Conservation (phyloP, 2,329 filamentous ascomycete genomes). For the Dactylellina leptospora region DNA sequence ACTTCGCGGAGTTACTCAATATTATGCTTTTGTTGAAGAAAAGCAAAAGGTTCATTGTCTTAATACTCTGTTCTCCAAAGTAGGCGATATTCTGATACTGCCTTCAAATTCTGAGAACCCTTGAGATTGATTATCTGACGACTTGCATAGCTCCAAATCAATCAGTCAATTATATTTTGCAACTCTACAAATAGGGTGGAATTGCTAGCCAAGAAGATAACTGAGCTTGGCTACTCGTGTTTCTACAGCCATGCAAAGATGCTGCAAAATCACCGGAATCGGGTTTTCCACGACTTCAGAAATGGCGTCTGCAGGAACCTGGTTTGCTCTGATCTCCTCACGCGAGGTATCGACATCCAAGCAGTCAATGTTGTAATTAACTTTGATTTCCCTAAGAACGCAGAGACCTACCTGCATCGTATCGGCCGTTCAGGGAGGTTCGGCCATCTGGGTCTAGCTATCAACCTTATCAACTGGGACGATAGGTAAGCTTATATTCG, state of each 20-base stretch:
- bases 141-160: conserved; percentile 78
- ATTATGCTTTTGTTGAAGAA: conserved; percentile 99
- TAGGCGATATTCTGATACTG: conserved; percentile 6
- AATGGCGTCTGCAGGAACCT: conserved; percentile 98
- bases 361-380: conserved; percentile 99
- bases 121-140: background rate
- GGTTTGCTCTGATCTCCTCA: conserved; percentile 95
- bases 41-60: conserved; percentile 99
- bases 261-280: conserved; percentile 95
- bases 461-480: conserved; percentile 99
- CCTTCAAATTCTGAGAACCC: background rate
- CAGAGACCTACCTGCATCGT: conserved; percentile 96
- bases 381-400: conserved; percentile 99
- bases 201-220: conserved; percentile 98
- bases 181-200: conserved; percentile 99
- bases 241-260: conserved; percentile 99
- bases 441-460: conserved; percentile 94
- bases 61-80: conserved; percentile 96
- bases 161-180: conserved; percentile 99
- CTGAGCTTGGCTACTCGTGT: conserved; percentile 97
- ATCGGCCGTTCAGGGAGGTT: conserved; percentile 98
- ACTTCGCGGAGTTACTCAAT: conserved; percentile 96
- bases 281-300: conserved; percentile 98
- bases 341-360: conserved; percentile 98
- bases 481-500: conserved; percentile 70